A percentile compares a stretch with the other conserved stretches of the same genome.
Evolutionary conservation across 2,329 filamentous ascomycete species (phyloP).

Genomic region (Claviceps monticola): DNA sequence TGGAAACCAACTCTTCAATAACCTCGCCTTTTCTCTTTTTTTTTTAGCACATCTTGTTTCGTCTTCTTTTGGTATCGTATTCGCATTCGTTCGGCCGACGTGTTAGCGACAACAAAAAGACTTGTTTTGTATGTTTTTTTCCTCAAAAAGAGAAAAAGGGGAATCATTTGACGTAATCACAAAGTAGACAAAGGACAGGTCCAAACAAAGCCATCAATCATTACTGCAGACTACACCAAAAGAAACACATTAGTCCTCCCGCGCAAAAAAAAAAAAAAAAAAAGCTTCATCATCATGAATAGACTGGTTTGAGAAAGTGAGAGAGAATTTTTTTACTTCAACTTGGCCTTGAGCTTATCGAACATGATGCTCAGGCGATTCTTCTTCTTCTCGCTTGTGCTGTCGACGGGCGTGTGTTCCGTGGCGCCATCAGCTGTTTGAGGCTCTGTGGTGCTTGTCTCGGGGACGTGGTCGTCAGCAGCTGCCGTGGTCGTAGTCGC

Average conservation of each 20-base stretch:
- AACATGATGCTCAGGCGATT: conserved; percentile 50
- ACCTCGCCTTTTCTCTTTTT: no score
- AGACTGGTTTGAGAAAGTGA: not conserved
- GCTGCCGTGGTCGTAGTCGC: conserved; percentile 6
- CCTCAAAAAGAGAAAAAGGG: conserved; percentile 14
- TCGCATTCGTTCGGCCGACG: no score
- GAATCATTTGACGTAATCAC: conserved; percentile 25
- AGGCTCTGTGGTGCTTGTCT: conserved; percentile 10
- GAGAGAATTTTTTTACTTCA: conserved; percentile 13
- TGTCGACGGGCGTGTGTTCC: conserved; percentile 10
- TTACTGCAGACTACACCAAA: conserved; percentile 12
- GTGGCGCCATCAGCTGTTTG: not conserved
- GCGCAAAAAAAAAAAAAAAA: not conserved
- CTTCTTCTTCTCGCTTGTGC: conserved; percentile 51
- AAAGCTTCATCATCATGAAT: conserved; percentile 4
- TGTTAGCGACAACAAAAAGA: no score
- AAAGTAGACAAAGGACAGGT: conserved; percentile 15
- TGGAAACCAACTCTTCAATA: no score
- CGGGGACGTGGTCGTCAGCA: conserved; percentile 11
- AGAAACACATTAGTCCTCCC: conserved; percentile 6
- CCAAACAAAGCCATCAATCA: conserved; percentile 20
- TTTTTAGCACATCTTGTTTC: no score
- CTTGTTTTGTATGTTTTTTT: not conserved
- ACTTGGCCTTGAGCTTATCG: conserved; percentile 38
- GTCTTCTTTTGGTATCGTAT: no score